Evolutionary conservation across 2,329 filamentous ascomycete species (phyloP).

Genomic region (Xylaria sp.): DNA sequence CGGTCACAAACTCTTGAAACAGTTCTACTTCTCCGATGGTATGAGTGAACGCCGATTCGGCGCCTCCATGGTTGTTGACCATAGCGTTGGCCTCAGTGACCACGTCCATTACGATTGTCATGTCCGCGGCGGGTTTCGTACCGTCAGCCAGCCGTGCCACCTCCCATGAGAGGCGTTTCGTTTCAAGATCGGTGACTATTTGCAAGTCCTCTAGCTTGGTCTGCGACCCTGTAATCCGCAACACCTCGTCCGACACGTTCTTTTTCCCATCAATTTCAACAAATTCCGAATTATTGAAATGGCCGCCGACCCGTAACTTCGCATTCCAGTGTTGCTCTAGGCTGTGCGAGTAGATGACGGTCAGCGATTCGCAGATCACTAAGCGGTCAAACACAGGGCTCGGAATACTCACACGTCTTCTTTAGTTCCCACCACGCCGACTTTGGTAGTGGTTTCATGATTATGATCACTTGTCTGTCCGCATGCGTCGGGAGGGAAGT

Average conservation of each 20-base stretch:
- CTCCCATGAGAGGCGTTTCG: conserved; percentile 24
- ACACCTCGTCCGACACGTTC: conserved; percentile 24
- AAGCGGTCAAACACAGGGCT: background rate
- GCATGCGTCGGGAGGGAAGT: background rate
- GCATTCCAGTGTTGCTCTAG: conserved; percentile 27
- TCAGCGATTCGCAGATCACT: background rate
- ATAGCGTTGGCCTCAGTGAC: conserved; percentile 25
- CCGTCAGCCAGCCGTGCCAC: conserved; percentile 16
- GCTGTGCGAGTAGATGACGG: background rate
- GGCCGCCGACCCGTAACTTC: conserved; percentile 27
- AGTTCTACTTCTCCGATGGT: conserved; percentile 30
- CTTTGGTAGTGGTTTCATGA: background rate
- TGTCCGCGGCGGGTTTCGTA: conserved; percentile 17
- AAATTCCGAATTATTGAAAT: conserved; percentile 28
- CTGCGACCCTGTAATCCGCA: conserved; percentile 15
- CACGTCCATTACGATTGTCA: conserved; percentile 29
- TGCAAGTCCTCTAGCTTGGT: conserved; percentile 26
- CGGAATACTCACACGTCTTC: conserved; percentile 1
- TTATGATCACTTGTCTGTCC: background rate
- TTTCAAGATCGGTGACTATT: conserved; percentile 27
- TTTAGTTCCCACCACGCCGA: too few relatives aligned
- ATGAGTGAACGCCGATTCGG: conserved; percentile 22
- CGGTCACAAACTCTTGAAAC: conserved; percentile 27
- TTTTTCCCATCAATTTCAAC: conserved; percentile 27
- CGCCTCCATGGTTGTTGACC: background rate